A percentile compares a stretch with the other conserved stretches of the same genome.
These are phyloP conservation scores for Chytriomyces confervae DNA, from an alignment of 192 early-diverging fungal genomes.

Conservation along the genomic window DNA sequence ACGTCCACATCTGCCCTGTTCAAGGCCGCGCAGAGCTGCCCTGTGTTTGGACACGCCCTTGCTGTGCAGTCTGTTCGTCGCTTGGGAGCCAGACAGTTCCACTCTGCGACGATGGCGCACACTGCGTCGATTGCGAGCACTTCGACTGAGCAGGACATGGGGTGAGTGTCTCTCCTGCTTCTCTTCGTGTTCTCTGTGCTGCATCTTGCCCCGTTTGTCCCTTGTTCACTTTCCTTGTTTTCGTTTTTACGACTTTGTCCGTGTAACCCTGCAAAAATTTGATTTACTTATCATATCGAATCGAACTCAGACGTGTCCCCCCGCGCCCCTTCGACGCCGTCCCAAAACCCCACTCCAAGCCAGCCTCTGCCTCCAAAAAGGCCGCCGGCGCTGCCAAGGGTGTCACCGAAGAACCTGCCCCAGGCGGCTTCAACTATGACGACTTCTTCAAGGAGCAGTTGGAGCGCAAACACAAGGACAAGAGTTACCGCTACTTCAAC, in stretches of 20 bases:
- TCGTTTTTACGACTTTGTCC: background rate
- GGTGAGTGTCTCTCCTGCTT: background rate
- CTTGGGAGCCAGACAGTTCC: background rate
- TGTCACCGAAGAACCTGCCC: background rate
- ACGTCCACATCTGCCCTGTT: constrained; percentile 49
- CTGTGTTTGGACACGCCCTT: constrained; percentile 81
- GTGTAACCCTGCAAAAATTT: background rate
- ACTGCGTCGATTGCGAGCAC: background rate
- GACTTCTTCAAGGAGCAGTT: constrained; percentile 80
- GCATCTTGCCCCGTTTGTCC: background rate
- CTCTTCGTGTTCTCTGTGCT: background rate
- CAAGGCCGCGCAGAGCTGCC: constrained; percentile 71
- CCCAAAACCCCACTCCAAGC: constrained; percentile 4
- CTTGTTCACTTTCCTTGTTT: background rate
- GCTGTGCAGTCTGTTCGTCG: constrained; percentile 57
- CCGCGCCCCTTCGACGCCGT: background rate
- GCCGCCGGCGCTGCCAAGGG: background rate
- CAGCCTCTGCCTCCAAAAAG: constrained; percentile 3
- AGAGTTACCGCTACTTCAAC: constrained; percentile 99
- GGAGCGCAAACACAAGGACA: constrained; percentile 96
- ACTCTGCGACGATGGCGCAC: background rate
- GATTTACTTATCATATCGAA: too few species aligned
- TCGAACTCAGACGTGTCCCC: background rate
- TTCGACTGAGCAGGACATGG: background rate
- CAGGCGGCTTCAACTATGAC: constrained; percentile 85